A percentile compares a stretch with the other conserved stretches of the same genome.
These are phyloP conservation scores for Rhododendron vialii DNA, from an alignment of 148 eudicot genomes.

Conservation along the genomic window DNA sequence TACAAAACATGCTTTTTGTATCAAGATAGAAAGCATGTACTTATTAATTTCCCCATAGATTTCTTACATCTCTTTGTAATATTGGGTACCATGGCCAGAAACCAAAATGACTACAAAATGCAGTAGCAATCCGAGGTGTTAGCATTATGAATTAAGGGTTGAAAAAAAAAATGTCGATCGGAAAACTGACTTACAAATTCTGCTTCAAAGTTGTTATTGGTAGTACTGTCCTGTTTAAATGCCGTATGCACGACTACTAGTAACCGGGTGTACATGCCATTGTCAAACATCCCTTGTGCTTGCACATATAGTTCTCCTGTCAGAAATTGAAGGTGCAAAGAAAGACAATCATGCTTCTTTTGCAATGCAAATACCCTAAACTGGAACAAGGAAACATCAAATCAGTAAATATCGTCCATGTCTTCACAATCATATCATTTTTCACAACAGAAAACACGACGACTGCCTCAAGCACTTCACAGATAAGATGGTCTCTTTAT, in stretches of 20 bases:
- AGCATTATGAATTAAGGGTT: not conserved
- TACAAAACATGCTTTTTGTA: not conserved
- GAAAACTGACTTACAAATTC: conserved; percentile 57
- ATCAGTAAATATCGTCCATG: not conserved
- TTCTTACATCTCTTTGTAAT: not conserved
- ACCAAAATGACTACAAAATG: not conserved
- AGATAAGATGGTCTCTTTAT: not conserved
- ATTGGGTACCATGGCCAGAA: not conserved
- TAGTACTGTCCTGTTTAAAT: conserved; percentile 44
- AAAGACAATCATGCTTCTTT: not conserved
- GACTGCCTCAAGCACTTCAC: not conserved
- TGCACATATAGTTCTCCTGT: conserved; percentile 86
- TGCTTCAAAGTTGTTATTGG: conserved; percentile 47
- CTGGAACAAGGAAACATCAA: not conserved
- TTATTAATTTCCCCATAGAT: not conserved
- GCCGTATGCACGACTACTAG: conserved; percentile 53
- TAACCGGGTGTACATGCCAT: conserved; percentile 74
- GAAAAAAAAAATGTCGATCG: not conserved
- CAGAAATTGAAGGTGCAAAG: conserved; percentile 6
- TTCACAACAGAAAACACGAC: not conserved
- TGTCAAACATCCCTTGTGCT: conserved; percentile 75
- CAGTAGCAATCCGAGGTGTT: not conserved
- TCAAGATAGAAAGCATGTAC: not conserved
- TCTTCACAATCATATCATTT: not conserved
- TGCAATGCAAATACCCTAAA: not conserved